Conservation (phyloP, 2,329 filamentous ascomycete species). For the Blastomyces silverae region DNA sequence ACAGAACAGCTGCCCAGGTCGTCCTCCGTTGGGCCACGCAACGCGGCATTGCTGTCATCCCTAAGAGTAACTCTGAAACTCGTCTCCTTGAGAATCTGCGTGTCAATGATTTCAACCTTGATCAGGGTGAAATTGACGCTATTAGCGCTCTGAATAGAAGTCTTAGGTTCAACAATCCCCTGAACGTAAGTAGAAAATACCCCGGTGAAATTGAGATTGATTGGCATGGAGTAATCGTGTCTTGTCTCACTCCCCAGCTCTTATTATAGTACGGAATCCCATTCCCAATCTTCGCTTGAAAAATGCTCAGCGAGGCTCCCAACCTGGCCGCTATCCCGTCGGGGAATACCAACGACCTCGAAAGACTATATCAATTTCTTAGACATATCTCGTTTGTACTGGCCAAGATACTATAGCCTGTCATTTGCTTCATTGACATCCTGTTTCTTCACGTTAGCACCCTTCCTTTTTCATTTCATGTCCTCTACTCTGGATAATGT, state of each 20-base stretch:
- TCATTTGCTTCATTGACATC: not conserved
- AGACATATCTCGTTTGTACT: no score
- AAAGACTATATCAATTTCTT: not conserved
- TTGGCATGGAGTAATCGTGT: slow-evolving; percentile 3
- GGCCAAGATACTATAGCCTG: not conserved
- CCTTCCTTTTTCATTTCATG: not conserved
- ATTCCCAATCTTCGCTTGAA: slow-evolving; percentile 50
- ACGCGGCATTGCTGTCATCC: slow-evolving; percentile 71
- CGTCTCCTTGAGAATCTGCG: slow-evolving; percentile 60
- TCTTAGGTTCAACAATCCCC: slow-evolving; percentile 71
- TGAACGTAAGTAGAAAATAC: slow-evolving; percentile 50
- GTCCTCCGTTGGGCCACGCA: slow-evolving; percentile 84
- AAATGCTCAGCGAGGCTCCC: not conserved
- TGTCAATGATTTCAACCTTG: slow-evolving; percentile 59
- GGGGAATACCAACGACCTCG: not conserved
- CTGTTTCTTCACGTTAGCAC: not conserved
- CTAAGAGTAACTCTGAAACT: slow-evolving; percentile 60
- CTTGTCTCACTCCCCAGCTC: slow-evolving; percentile 27
- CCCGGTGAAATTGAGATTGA: slow-evolving; percentile 7
- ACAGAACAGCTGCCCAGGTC: slow-evolving; percentile 70
- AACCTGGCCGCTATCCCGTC: no score
- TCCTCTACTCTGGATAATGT: not conserved
- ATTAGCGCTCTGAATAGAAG: slow-evolving; percentile 60
- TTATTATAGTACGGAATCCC: slow-evolving; percentile 41
- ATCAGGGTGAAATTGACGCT: slow-evolving; percentile 57